Evolutionary conservation across 1,139 yeast species (phyloP).

Genomic region (Sugiyamaella sp.): DNA sequence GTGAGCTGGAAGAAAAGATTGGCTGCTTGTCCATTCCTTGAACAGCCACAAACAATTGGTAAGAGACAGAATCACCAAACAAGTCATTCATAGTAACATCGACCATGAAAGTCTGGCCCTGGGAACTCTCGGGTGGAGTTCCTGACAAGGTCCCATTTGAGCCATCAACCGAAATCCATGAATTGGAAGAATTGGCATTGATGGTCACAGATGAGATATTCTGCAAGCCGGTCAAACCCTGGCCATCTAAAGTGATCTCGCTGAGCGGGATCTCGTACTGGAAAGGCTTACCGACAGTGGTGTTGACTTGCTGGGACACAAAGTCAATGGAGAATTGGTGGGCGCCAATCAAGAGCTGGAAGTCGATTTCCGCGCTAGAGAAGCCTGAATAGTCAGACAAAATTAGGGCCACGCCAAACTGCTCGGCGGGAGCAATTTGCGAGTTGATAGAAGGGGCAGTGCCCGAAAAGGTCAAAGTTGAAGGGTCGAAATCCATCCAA

Average conservation of each 20-base stretch:
- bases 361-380: constrained; percentile 70
- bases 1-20: constrained; percentile 34
- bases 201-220: constrained; percentile 60
- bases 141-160: constrained; percentile 49
- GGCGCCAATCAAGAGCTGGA: constrained; percentile 81
- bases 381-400: constrained; percentile 80
- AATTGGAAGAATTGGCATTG: constrained; percentile 51
- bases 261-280: constrained; percentile 61
- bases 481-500: constrained; percentile 72
- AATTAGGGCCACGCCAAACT: constrained; percentile 70
- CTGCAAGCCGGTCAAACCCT: constrained; percentile 44
- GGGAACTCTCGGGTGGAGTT: constrained; percentile 55
- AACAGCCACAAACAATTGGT: constrained; percentile 53
- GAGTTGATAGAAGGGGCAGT: constrained; percentile 87
- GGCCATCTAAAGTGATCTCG: constrained; percentile 63
- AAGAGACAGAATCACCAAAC: constrained; percentile 66
- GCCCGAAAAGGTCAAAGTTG: constrained; percentile 71
- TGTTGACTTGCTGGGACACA: constrained; percentile 54
- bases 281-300: constrained; percentile 62
- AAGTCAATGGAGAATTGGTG: constrained; percentile 73
- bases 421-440: constrained; percentile 80
- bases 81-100: constrained; percentile 52
- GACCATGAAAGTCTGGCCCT: constrained; percentile 49
- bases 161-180: constrained; percentile 58
- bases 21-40: constrained; percentile 34